Evolutionary conservation across 768 basidiomycete species (phyloP).

Genomic region (Lactarius sanguifluus): DNA sequence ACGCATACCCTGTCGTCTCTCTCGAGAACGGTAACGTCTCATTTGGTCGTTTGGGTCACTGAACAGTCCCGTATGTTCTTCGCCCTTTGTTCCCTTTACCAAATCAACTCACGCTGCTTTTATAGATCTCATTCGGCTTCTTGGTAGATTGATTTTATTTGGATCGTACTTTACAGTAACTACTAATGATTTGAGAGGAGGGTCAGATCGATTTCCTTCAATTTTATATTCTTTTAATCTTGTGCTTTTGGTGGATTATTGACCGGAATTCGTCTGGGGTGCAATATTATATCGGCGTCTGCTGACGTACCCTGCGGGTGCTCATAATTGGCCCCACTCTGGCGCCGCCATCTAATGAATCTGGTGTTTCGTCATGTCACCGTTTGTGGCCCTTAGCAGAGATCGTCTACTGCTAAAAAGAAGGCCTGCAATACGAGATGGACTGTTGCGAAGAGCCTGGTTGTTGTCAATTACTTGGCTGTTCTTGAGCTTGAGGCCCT

Average conservation of each 20-base stretch:
- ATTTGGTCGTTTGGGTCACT: not conserved
- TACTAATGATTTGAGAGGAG: not conserved
- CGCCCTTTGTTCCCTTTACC: not conserved
- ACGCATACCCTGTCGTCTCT: not conserved
- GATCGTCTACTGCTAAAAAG: too few relatives aligned
- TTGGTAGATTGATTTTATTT: not conserved
- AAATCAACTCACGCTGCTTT: not conserved
- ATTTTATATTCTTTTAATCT: not conserved
- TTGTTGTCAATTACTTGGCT: too few relatives aligned
- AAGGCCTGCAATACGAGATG: too few relatives aligned
- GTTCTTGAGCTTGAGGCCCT: too few relatives aligned
- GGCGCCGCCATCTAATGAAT: not conserved
- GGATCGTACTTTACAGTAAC: not conserved
- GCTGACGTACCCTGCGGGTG: not conserved
- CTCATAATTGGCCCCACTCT: not conserved
- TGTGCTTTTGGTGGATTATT: not conserved
- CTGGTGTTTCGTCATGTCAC: not conserved
- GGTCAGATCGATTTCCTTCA: not conserved
- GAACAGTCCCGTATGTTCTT: not conserved
- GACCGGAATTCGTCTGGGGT: not conserved
- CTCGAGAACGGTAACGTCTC: conserved; percentile 1
- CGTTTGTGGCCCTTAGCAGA: not conserved
- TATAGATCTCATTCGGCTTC: not conserved
- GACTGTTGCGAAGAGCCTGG: too few relatives aligned
- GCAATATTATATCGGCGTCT: not conserved